These are phyloP conservation scores for Macrocybe sp. DNA, from an alignment of 1,284 basidiomycete genomes.

Conservation along the genomic window DNA sequence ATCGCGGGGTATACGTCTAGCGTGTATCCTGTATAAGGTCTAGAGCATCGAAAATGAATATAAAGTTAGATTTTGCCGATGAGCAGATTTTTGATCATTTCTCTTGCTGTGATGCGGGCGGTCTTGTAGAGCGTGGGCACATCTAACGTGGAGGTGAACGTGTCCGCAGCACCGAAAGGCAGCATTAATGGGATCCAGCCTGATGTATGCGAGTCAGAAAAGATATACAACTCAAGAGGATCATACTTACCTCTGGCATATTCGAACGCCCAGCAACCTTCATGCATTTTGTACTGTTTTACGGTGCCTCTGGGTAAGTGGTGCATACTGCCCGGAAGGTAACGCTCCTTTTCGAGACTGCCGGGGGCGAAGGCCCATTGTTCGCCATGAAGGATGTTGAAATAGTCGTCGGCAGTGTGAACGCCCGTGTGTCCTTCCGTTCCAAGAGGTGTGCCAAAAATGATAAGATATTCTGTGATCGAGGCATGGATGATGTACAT, in stretches of 20 bases:
- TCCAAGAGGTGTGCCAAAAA: conserved; percentile 94
- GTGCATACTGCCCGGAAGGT: conserved; percentile 82
- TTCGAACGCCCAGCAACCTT: conserved; percentile 93
- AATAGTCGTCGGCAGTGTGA: conserved; percentile 97
- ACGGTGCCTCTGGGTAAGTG: conserved; percentile 76
- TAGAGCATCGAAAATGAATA: too few relatives aligned
- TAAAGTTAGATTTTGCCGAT: conserved; percentile 74
- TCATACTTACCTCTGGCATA: conserved; percentile 76
- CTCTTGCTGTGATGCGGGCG: conserved; percentile 71
- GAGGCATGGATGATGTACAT: conserved; percentile 97
- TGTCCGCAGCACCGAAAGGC: conserved; percentile 90
- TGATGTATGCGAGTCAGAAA: conserved; percentile 21
- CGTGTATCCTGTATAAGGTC: too few relatives aligned
- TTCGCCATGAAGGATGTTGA: conserved; percentile 91
- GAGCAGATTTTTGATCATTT: conserved; percentile 81
- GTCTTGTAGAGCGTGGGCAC: conserved; percentile 81
- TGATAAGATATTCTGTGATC: conserved; percentile 91
- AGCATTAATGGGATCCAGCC: conserved; percentile 91
- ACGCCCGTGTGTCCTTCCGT: conserved; percentile 95
- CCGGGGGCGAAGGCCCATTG: conserved; percentile 91
- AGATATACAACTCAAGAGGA: background rate
- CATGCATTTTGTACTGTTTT: conserved; percentile 98
- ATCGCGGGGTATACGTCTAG: too few relatives aligned
- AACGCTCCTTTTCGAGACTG: conserved; percentile 77
- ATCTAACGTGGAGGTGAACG: conserved; percentile 86